Percentiles rank a stretch among this genome's conserved stretches.
phyloP scores from a whole-genome alignment of 23 red algal genomes.

The Pyropia haitanensis region DNA sequence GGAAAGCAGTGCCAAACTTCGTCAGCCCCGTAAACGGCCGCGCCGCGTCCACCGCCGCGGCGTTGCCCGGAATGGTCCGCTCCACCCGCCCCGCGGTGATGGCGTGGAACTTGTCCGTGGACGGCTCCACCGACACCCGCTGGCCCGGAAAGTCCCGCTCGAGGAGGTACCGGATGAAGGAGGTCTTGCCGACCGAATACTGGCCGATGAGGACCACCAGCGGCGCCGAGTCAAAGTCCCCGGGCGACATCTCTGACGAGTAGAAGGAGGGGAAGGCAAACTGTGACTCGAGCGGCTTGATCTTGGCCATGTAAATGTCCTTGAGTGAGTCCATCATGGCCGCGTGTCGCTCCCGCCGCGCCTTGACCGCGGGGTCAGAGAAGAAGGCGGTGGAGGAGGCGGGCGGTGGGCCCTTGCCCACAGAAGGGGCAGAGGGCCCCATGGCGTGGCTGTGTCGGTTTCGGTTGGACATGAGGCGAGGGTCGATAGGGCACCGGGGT shows the following conservation, averaged over 20 bases:
- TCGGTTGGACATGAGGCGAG: too few species aligned
- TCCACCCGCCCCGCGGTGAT: conserved; percentile 48
- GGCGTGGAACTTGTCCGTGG: conserved; percentile 59
- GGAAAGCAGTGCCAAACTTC: conserved; percentile 59
- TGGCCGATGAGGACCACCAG: conserved; percentile 63
- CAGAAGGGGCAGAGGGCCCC: too few species aligned
- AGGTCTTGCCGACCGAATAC: conserved; percentile 72
- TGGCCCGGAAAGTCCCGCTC: conserved; percentile 68
- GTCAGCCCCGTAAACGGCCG: conserved; percentile 52
- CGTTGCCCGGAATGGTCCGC: conserved; percentile 59
- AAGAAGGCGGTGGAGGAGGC: conserved; percentile 5
- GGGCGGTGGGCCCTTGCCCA: too few species aligned
- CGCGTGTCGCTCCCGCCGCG: conserved; percentile 35
- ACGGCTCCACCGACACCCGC: conserved; percentile 57
- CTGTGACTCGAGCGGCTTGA: conserved; percentile 51
- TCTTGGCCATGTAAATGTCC: conserved; percentile 68
- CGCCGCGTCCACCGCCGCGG: conserved; percentile 61
- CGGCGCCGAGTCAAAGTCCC: conserved; percentile 62
- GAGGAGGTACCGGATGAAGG: conserved; percentile 66
- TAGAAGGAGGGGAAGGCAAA: conserved; percentile 76
- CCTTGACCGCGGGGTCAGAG: conserved; percentile 16
- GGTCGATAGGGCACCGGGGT: too few species aligned
- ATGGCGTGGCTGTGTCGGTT: too few species aligned
- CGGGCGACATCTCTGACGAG: conserved; percentile 53
- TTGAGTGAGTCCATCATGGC: conserved; percentile 56